Base-by-base conservation (phyloP, 2,329 filamentous ascomycete genomes). In the Hymenoscyphus fructigenus region DNA sequence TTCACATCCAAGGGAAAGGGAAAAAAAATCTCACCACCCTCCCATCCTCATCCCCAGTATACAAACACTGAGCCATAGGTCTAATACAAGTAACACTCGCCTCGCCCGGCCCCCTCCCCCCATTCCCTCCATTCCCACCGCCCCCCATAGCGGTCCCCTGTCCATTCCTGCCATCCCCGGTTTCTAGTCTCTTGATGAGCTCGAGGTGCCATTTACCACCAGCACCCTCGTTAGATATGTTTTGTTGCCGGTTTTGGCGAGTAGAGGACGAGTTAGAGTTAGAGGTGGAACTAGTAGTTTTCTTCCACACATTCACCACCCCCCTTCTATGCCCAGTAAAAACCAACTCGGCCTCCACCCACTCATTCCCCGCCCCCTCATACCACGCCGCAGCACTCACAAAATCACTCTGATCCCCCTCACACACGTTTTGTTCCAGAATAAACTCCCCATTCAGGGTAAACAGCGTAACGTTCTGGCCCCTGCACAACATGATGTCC, bases 31-130 rank as follows among this genome's bases (percentile, higher is more conserved):
- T 85, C 75, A 95, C 91, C 78, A 99, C 94, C 81, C 89, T 85
- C 34, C 95, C 95, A 68, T 93, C 90, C 69, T 98, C 95, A 79
- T 98, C 95, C 2, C 94, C 95, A 0, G 93, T 97, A 78, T 97
- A 98, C 10, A 98, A 88, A 67, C 89, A 85, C 68, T 90, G 88
- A 61, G 91, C 87, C 84, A 93, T 91, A 2, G 94, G 91, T 64
- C 91, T 83, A 61, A 99, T 91, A 75, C 91, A 96, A 44, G 91
- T 96, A 66, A 98, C 93, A 0, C 89, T 88, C 1, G 90, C 88
- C 0, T 82, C 80, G 68, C 86, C 87, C 5, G 66, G 66, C 57
- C 66, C 66, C 14, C 57, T 61, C 9, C 57, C 65, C 1, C 62
- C 61, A 76, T 82, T 80, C 68, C 86, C 87, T 57, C 66, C 66